Percentiles rank a stretch among this genome's conserved stretches.
These are phyloP conservation scores for Ceratobasidium sp. DNA, from an alignment of 1,284 basidiomycete genomes.

Conservation along the genomic window DNA sequence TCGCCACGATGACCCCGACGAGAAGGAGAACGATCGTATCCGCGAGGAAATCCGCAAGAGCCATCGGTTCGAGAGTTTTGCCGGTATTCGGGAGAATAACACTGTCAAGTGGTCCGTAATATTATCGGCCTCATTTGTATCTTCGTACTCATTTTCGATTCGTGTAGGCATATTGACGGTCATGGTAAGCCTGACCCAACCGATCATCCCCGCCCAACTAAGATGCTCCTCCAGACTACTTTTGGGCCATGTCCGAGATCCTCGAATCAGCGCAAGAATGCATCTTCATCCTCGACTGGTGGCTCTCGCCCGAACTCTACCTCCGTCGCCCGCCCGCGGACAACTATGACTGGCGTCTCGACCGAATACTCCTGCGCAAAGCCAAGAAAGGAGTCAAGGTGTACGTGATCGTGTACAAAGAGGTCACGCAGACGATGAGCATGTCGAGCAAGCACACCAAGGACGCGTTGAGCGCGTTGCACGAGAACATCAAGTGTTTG, in stretches of 20 bases:
- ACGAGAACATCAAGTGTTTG: constrained; percentile 76
- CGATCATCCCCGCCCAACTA: background rate
- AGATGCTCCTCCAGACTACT: constrained; percentile 68
- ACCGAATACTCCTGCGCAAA: constrained; percentile 84
- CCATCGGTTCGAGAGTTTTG: constrained; percentile 90
- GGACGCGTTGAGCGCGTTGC: constrained; percentile 81
- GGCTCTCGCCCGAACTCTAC: constrained; percentile 92
- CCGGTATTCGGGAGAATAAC: constrained; percentile 73
- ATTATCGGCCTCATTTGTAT: constrained; percentile 53
- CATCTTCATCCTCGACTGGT: constrained; percentile 87
- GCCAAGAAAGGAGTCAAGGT: constrained; percentile 90
- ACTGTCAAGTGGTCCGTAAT: constrained; percentile 80
- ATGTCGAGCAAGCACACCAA: constrained; percentile 90
- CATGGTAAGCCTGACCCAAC: constrained; percentile 12
- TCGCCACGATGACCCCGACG: constrained; percentile 79
- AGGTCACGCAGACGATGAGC: constrained; percentile 90
- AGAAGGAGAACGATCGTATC: constrained; percentile 72
- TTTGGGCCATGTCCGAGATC: constrained; percentile 91
- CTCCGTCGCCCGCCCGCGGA: constrained; percentile 87
- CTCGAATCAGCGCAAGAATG: constrained; percentile 78
- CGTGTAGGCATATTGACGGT: constrained; percentile 33
- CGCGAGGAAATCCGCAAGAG: constrained; percentile 75
- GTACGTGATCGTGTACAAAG: constrained; percentile 90
- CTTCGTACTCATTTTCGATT: constrained; percentile 8
- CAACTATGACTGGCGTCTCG: constrained; percentile 86